phyloP scores from a whole-genome alignment of 805 yeast genomes.

The Zygoascus ofunaensis region DNA sequence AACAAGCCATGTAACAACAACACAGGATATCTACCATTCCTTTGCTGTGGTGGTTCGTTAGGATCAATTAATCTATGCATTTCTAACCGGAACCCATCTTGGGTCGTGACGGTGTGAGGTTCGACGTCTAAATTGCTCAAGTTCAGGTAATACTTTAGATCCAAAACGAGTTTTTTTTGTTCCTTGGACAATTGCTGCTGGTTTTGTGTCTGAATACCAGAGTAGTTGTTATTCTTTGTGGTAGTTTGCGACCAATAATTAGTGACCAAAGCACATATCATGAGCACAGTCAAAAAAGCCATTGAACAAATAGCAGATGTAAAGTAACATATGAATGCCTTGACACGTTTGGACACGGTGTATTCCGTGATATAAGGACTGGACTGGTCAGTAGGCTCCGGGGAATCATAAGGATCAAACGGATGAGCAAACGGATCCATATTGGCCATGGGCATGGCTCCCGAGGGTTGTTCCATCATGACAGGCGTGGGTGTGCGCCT shows the following conservation, averaged over 20 bases:
- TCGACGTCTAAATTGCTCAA: slow-evolving; percentile 51
- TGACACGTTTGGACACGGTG: background rate
- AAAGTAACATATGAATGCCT: slow-evolving; percentile 13
- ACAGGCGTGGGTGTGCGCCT: background rate
- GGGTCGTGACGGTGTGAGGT: slow-evolving; percentile 54
- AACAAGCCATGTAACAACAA: slow-evolving; percentile 77
- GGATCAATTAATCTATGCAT: slow-evolving; percentile 57
- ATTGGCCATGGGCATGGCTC: background rate
- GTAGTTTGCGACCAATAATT: slow-evolving; percentile 5
- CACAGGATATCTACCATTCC: slow-evolving; percentile 47
- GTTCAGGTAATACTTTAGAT: slow-evolving; percentile 59
- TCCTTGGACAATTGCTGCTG: slow-evolving; percentile 14
- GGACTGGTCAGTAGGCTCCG: slow-evolving; percentile 1
- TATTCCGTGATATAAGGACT: slow-evolving; percentile 1
- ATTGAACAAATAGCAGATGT: slow-evolving; percentile 21
- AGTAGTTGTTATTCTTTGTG: background rate
- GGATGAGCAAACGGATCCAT: too few species aligned
- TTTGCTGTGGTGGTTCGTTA: slow-evolving; percentile 22
- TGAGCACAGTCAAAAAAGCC: slow-evolving; percentile 18
- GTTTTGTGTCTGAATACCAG: background rate
- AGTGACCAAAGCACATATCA: slow-evolving; percentile 18
- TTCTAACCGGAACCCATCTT: slow-evolving; percentile 69
- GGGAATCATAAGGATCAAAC: background rate
- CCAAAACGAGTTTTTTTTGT: slow-evolving; percentile 37
- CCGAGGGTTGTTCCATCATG: background rate